Base-by-base conservation (phyloP, 495 filamentous ascomycete genomes). In the Penicillium odoratum region DNA sequence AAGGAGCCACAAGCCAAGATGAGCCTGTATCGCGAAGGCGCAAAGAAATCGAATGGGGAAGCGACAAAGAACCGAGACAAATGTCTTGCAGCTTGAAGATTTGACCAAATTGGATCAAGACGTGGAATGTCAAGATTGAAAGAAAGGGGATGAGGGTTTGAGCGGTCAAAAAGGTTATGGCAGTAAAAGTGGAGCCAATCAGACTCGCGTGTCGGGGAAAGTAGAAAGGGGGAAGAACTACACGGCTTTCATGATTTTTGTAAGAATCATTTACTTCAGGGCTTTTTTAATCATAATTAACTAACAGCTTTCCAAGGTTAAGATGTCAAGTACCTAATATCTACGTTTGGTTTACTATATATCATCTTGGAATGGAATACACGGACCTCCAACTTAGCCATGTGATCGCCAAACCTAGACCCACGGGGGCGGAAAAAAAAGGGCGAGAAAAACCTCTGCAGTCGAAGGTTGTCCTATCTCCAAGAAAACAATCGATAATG, bases 151-250 rank as follows among this genome's bases (percentile, higher is more conserved):
- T 65, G 68, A 62, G 65, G 63, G 55, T 40, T 53, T 56, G 63
- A 64, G 60, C 67, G 61, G 64, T 62, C 61, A 65, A 50, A 40
- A 25, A 43, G 43, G 42, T 40, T 3, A 11, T 36, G 60, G 65
- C 62, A 65, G 57, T 62, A 67, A 29, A 30, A 34, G 47, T 44
- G 13, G 51, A 58, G 51, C 63, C 60, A 69, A 69, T 67, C 66
- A 69, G 13, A 46, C 42, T 18, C 52, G 40, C 31, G 31, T 40
- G 33, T 28, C 30, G 52, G 52, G 40, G 52, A 55, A 55, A 55
- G 42, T 21, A 21, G 21, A 21, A 21, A 21, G 52, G 51, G 52
- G 40, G 9, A 2, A 21, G 21, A 21, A 21, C 21, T 21, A 21
- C 30, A 10, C 9, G 13, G 18, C 30, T 48, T 16, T 50, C 29